Evolutionary conservation across 2,329 filamentous ascomycete species (phyloP).

Genomic region (Alternaria brassicae): DNA sequence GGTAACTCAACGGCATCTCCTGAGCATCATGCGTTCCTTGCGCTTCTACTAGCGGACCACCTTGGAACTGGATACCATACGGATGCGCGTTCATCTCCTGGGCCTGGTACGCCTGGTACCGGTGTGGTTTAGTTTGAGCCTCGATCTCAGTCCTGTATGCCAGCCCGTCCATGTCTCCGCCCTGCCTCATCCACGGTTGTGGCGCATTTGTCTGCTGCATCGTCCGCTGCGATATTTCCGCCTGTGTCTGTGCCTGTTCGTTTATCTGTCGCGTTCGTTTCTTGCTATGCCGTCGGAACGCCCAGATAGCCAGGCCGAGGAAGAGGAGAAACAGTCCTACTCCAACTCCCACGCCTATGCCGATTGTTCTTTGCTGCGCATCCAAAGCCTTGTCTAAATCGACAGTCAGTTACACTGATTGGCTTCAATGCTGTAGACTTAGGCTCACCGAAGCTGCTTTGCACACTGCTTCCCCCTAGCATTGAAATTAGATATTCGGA

Average conservation of each 20-base stretch:
- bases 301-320: not conserved
- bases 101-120: not conserved
- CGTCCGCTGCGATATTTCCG: not conserved
- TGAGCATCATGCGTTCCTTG: conserved; percentile 3
- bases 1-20: conserved; percentile 2
- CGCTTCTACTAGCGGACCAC: not conserved
- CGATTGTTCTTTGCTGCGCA: conserved; percentile 1
- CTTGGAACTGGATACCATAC: not conserved
- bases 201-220: not conserved
- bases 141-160: conserved; percentile 9
- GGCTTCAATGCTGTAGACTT: not conserved
- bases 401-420: not conserved
- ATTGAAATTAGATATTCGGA: not conserved
- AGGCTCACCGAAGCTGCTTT: not conserved
- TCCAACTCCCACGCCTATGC: not conserved
- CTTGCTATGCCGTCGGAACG: conserved; percentile 6
- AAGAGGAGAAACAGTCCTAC: conserved; percentile 9
- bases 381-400: not conserved
- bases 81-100: conserved; percentile 5
- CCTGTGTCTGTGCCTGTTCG: not conserved
- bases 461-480: not conserved
- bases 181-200: not conserved
- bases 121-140: not conserved
- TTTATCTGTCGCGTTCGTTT: conserved; percentile 8
- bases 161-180: not conserved